Evolutionary conservation across 495 filamentous ascomycete genomes (phyloP).

Genomic region (Xylaria grammica): DNA sequence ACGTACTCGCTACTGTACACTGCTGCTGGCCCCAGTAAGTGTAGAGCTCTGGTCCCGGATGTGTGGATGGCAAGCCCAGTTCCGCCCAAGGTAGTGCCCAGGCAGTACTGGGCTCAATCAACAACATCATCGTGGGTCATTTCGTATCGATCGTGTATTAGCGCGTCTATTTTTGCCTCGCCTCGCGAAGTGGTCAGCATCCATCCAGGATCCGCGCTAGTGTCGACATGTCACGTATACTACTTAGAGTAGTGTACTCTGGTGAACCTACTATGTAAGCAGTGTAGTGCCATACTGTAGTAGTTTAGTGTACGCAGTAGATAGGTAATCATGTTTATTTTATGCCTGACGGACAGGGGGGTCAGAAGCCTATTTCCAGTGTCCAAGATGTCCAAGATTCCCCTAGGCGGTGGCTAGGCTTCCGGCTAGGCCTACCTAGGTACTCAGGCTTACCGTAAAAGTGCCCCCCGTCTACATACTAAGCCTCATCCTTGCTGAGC

Average conservation of each 20-base stretch:
- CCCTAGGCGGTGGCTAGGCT: background rate
- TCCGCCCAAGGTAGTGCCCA: no score
- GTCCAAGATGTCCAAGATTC: background rate
- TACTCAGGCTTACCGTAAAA: background rate
- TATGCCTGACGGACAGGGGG: background rate
- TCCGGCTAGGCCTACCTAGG: no score
- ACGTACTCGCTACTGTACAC: no score
- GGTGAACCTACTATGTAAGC: no score
- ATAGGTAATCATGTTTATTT: no score
- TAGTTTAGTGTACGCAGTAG: no score
- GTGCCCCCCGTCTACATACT: background rate
- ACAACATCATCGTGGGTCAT: background rate
- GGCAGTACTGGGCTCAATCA: background rate
- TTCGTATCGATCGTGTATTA: constrained; percentile 2
- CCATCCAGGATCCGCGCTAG: background rate
- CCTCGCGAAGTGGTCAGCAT: background rate
- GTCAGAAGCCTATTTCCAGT: background rate
- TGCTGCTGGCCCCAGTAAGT: no score
- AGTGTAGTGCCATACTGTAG: no score
- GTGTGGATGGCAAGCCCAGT: background rate
- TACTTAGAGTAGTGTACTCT: no score
- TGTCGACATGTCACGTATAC: background rate
- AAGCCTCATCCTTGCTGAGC: background rate
- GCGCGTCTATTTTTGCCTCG: background rate
- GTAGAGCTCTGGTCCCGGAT: background rate